Percentiles rank a stretch among this genome's conserved stretches.
These are phyloP conservation scores for Sequoiadendron giganteum DNA, from an alignment of 75 land plant genomes.

Conservation along the genomic window DNA sequence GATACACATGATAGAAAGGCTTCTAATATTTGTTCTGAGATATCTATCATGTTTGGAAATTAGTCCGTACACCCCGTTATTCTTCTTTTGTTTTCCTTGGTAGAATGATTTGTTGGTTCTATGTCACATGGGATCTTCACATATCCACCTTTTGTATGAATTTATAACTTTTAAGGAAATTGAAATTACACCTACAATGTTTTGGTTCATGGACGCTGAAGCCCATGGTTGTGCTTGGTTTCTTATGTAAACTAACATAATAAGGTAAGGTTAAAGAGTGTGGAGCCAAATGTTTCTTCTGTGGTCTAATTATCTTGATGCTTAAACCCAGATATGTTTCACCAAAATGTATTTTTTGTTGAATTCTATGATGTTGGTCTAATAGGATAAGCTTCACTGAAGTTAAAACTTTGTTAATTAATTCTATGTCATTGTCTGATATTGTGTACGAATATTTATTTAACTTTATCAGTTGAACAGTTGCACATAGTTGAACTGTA, in stretches of 20 bases:
- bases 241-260: neutral
- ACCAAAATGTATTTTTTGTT: neutral
- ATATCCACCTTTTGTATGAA: neutral
- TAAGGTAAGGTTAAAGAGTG: neutral
- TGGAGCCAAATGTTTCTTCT: neutral
- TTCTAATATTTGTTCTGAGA: neutral
- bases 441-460: neutral
- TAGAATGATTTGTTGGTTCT: neutral
- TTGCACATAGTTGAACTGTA: neutral
- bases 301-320: neutral
- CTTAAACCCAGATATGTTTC: neutral
- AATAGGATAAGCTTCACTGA: neutral
- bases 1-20: neutral
- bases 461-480: neutral
- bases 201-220: neutral
- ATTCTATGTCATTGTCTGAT: neutral
- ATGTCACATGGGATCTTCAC: no score
- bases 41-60: neutral
- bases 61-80: neutral
- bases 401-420: neutral
- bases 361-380: neutral
- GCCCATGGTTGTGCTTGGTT: neutral
- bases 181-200: neutral
- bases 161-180: neutral
- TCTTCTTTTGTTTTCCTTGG: neutral